These are phyloP conservation scores for Ogataea zsoltii DNA, from an alignment of 805 yeast species.

Conservation along the genomic window DNA sequence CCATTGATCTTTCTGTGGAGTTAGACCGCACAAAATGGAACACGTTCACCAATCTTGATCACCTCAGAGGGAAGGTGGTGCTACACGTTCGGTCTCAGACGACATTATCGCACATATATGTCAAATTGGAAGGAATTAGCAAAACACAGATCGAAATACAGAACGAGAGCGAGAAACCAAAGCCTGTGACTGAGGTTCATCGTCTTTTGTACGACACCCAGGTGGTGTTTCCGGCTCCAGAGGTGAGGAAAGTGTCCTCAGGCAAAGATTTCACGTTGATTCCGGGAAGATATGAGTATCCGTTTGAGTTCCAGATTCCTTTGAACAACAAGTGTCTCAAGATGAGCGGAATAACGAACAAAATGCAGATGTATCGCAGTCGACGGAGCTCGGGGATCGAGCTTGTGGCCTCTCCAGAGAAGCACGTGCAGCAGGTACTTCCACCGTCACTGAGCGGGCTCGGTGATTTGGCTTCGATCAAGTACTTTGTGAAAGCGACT, in stretches of 20 bases:
- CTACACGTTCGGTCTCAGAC: conserved; percentile 42
- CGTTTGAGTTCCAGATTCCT: conserved; percentile 49
- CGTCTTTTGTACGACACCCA: conserved; percentile 48
- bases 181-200: conserved; percentile 38
- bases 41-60: conserved; percentile 49
- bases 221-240: conserved; percentile 54
- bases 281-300: conserved; percentile 52
- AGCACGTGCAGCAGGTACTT: conserved; percentile 21
- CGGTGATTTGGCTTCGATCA: conserved; percentile 36
- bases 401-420: conserved; percentile 7
- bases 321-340: conserved; percentile 39
- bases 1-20: conserved; percentile 18
- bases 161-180: conserved; percentile 12
- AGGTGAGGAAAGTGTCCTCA: conserved; percentile 43
- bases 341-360: conserved; percentile 13
- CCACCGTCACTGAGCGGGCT: conserved; percentile 32
- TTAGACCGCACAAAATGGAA: conserved; percentile 33
- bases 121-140: conserved; percentile 53
- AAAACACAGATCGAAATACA: conserved; percentile 39
- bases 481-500: conserved; percentile 62
- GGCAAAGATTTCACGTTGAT: conserved; percentile 47
- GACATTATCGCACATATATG: conserved; percentile 48
- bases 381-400: conserved; percentile 13
- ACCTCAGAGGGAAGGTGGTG: conserved; percentile 41
- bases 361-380: conserved; percentile 11